Evolutionary conservation across 164 flowering plant genomes (phyloP).

Genomic region (Berberis vulgaris): DNA sequence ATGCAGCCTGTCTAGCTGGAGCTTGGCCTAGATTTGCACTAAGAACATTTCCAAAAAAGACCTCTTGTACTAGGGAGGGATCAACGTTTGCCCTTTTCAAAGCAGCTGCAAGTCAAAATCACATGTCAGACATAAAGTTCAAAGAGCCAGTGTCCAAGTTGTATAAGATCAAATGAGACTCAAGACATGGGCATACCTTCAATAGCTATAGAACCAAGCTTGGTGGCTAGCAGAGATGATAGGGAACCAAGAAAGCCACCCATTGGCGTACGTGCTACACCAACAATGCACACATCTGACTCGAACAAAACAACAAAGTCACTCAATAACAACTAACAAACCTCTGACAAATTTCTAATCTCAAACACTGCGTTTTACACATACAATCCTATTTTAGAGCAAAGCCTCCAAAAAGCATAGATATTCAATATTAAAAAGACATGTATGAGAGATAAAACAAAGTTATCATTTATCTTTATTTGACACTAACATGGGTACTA

Average conservation of each 20-base stretch:
- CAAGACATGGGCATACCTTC: background rate
- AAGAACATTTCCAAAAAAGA: conserved; percentile 91
- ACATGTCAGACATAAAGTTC: no score
- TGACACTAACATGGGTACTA: no score
- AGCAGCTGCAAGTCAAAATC: conserved; percentile 41
- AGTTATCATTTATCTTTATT: no score
- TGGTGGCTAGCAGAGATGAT: conserved; percentile 79
- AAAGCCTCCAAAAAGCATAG: no score
- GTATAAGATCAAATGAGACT: background rate
- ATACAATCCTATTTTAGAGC: no score
- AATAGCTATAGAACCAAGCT: conserved; percentile 79
- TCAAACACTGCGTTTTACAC: no score
- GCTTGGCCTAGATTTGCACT: conserved; percentile 98
- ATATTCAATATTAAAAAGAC: no score
- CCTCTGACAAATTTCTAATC: no score
- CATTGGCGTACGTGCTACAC: conserved; percentile 95
- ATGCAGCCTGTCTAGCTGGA: conserved; percentile 96
- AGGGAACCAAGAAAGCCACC: conserved; percentile 88
- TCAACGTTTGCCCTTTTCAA: conserved; percentile 76
- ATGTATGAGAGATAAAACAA: no score
- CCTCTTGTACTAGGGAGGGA: conserved; percentile 85
- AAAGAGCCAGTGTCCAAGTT: no score
- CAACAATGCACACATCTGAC: conserved; percentile 93
- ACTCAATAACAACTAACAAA: background rate
- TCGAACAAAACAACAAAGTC: no score